Conservation (phyloP, 2,329 filamentous ascomycete genomes). For the Calonectria honghensis region DNA sequence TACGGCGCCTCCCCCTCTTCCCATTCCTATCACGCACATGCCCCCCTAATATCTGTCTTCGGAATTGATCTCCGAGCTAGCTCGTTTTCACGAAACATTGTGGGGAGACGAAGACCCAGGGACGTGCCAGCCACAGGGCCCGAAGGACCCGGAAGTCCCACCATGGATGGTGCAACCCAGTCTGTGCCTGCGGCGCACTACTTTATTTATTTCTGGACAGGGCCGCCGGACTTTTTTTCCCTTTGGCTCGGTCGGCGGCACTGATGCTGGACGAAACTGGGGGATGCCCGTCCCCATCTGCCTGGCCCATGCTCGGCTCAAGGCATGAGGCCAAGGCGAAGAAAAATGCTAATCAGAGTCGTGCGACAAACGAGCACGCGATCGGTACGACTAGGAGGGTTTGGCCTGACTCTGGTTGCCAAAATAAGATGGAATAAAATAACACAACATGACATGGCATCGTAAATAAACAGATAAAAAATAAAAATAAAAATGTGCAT, state of each 20-base stretch:
- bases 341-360: neutral
- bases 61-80: constrained; percentile 8
- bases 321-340: neutral
- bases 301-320: neutral
- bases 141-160: constrained; percentile 17
- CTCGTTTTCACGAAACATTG: constrained; percentile 26
- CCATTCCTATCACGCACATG: neutral
- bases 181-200: constrained; percentile 16
- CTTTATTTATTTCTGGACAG: constrained; percentile 18
- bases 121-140: neutral
- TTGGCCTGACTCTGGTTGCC: neutral
- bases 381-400: neutral
- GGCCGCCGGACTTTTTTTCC: neutral
- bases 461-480: neutral
- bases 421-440: neutral
- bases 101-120: constrained; percentile 11
- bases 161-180: constrained; percentile 23
- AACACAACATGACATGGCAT: too few species aligned
- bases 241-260: neutral
- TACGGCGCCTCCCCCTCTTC: neutral
- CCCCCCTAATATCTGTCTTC: neutral
- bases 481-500: neutral
- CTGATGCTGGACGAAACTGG: neutral
- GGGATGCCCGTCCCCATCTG: neutral
- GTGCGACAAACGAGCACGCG: neutral